Percentiles rank a stretch among this genome's conserved stretches.
Evolutionary conservation across 257 asterid species (phyloP).

Genomic region (Penstemon davidsonii): DNA sequence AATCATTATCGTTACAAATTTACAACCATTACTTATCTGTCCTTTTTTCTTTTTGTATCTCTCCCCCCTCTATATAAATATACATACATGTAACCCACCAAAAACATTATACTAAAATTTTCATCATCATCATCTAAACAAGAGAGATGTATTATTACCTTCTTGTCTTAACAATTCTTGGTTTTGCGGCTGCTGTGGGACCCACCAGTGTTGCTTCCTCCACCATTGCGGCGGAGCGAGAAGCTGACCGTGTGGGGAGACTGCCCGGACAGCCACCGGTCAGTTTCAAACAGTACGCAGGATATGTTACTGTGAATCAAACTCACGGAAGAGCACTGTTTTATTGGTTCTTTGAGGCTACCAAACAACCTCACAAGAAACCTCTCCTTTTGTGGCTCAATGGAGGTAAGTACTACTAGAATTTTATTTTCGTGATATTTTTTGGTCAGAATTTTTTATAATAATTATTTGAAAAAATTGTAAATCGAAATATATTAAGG

Average conservation of each 20-base stretch:
- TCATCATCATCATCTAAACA: too few species aligned
- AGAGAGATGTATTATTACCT: conserved; percentile 13
- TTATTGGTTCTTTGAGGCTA: conserved; percentile 80
- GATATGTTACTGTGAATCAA: conserved; percentile 63
- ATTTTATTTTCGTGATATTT: not conserved
- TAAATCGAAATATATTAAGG: too few species aligned
- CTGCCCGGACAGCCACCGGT: conserved; percentile 75
- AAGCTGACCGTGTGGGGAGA: conserved; percentile 50
- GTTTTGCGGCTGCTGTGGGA: not conserved
- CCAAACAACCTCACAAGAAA: conserved; percentile 33
- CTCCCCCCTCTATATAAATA: conserved; percentile 12
- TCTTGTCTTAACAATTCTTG: not conserved
- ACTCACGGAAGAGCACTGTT: conserved; percentile 76
- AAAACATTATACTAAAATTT: not conserved
- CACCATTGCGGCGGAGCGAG: conserved; percentile 33
- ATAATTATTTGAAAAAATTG: too few species aligned
- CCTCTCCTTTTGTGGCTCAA: conserved; percentile 77
- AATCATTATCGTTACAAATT: conserved; percentile 17
- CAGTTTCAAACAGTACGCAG: conserved; percentile 64
- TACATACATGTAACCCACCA: not conserved
- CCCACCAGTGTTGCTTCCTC: not conserved
- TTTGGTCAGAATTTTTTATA: too few species aligned
- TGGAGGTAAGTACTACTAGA: conserved; percentile 48
- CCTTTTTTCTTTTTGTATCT: conserved; percentile 14
- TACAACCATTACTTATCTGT: conserved; percentile 27